Evolutionary conservation across 208 protist species (phyloP).

Genomic region (Trypanosoma rangeli): DNA sequence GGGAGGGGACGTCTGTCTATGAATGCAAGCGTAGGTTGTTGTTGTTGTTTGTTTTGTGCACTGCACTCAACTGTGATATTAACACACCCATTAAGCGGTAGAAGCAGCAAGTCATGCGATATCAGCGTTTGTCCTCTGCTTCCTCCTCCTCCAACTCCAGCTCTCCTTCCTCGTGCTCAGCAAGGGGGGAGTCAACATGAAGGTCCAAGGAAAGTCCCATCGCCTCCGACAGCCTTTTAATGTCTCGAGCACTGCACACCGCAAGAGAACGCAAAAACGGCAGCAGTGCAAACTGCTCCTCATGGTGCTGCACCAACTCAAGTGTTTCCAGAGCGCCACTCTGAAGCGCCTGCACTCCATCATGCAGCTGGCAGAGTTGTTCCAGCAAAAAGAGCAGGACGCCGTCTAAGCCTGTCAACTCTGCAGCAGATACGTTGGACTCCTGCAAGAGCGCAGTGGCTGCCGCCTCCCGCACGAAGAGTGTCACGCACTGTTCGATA

Average conservation of each 20-base stretch:
- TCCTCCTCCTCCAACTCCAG: no score
- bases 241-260: slow-evolving; percentile 25
- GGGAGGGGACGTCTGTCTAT: no score
- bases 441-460: background rate
- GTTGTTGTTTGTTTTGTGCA: background rate
- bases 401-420: slow-evolving; percentile 43
- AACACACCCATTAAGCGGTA: slow-evolving; percentile 2
- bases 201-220: slow-evolving; percentile 34
- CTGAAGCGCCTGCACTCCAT: slow-evolving; percentile 47
- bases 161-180: slow-evolving; percentile 1
- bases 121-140: background rate
- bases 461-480: slow-evolving; percentile 33
- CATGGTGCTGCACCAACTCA: slow-evolving; percentile 72
- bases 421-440: background rate
- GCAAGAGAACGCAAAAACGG: slow-evolving; percentile 40
- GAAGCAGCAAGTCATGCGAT: background rate
- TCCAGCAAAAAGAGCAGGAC: slow-evolving; percentile 64
- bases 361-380: slow-evolving; percentile 38
- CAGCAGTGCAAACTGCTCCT: slow-evolving; percentile 47
- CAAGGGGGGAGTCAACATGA: slow-evolving; percentile 21
- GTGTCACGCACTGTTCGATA: slow-evolving; percentile 40
- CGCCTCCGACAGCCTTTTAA: slow-evolving; percentile 33
- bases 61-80: background rate
- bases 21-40: no score
- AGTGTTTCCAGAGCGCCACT: slow-evolving; percentile 55